These are phyloP conservation scores for Helminthosporium solani DNA, from an alignment of 2,329 filamentous ascomycete genomes.

Conservation along the genomic window DNA sequence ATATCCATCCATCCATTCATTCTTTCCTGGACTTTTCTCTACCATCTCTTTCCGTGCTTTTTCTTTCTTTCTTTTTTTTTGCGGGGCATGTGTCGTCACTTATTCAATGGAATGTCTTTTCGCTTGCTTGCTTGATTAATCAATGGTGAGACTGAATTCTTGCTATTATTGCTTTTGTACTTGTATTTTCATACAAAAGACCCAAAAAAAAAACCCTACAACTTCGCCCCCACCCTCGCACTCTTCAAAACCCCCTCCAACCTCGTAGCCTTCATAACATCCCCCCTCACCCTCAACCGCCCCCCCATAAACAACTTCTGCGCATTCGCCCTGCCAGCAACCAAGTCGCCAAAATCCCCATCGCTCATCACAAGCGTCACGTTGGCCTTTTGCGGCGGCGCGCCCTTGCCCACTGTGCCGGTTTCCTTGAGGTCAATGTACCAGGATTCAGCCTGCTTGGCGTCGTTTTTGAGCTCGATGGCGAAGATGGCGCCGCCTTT, in stretches of 20 bases:
- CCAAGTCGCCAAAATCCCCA: constrained; percentile 79
- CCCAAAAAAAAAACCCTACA: too few relatives aligned
- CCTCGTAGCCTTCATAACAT: constrained; percentile 98
- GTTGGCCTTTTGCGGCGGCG: constrained; percentile 73
- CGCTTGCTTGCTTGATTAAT: too few relatives aligned
- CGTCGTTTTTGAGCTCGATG: constrained; percentile 87
- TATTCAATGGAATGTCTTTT: too few relatives aligned
- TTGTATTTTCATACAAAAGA: too few relatives aligned
- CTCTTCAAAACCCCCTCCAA: constrained; percentile 73
- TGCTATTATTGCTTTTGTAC: too few relatives aligned
- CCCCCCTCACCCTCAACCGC: constrained; percentile 96
- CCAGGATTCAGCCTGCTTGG: constrained; percentile 81
- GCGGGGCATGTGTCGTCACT: too few relatives aligned
- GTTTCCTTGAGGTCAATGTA: constrained; percentile 93
- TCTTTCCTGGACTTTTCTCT: too few relatives aligned
- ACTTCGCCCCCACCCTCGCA: constrained; percentile 38
- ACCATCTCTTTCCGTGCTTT: too few relatives aligned
- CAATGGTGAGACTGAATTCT: too few relatives aligned
- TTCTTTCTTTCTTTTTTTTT: too few relatives aligned
- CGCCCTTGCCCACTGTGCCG: constrained; percentile 76
- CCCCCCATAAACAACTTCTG: constrained; percentile 97
- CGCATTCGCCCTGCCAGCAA: constrained; percentile 85
- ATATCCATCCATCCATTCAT: too few relatives aligned
- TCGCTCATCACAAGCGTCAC: constrained; percentile 87
- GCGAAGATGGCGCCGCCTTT: constrained; percentile 83